Conservation (phyloP, 1,284 basidiomycete genomes). For the Malassezia pachydermatis region DNA sequence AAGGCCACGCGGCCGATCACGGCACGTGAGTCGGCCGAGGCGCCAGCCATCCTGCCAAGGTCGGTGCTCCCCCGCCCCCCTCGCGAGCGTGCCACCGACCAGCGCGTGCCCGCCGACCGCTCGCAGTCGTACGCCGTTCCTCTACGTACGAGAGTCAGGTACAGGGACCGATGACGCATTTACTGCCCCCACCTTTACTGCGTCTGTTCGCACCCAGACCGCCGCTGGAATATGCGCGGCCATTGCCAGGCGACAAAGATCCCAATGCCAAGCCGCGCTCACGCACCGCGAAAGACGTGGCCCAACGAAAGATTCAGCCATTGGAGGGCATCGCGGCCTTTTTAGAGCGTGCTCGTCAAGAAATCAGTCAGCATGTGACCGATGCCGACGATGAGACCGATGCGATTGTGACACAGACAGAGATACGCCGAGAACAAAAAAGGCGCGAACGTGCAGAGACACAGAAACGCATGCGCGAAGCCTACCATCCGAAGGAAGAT, state of each 20-base stretch:
- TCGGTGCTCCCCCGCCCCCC: neutral
- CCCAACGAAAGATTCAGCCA: conserved; percentile 22
- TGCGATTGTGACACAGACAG: conserved; percentile 26
- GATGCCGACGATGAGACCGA: conserved; percentile 32
- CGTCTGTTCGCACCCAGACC: conserved; percentile 43
- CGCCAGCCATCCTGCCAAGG: neutral
- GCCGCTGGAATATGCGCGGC: conserved; percentile 26
- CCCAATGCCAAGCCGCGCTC: conserved; percentile 21
- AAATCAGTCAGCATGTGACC: conserved; percentile 32
- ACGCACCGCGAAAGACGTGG: conserved; percentile 15
- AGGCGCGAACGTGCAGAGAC: conserved; percentile 16
- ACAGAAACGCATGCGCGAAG: conserved; percentile 11
- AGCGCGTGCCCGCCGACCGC: too few relatives aligned
- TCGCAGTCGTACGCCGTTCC: too few relatives aligned
- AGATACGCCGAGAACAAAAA: conserved; percentile 27
- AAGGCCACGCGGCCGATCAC: neutral
- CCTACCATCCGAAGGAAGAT: conserved; percentile 84
- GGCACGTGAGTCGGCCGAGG: neutral
- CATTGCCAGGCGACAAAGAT: conserved; percentile 27
- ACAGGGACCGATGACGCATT: conserved; percentile 41
- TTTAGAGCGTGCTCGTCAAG: conserved; percentile 37
- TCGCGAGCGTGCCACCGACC: too few relatives aligned
- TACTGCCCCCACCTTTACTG: conserved; percentile 40
- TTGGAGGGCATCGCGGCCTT: conserved; percentile 33
- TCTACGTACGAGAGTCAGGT: too few relatives aligned